phyloP scores from a whole-genome alignment of 2,329 filamentous ascomycete species.

The Sordariomycetes sp. region DNA sequence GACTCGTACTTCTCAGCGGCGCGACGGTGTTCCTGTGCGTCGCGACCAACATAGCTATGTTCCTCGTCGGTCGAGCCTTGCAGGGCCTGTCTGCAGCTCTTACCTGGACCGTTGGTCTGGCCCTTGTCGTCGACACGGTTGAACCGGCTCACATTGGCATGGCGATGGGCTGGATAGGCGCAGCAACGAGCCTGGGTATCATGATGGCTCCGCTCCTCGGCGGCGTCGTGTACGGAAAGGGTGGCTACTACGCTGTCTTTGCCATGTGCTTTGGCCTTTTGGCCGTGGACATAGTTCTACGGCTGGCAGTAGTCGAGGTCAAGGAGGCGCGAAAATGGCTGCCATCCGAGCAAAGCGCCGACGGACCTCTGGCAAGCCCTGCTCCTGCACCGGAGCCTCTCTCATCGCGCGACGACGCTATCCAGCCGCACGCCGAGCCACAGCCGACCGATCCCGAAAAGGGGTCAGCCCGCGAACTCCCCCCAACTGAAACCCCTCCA shows the following conservation, averaged over 20 bases:
- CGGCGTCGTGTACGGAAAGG: constrained; percentile 20
- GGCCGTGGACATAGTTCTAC: constrained; percentile 19
- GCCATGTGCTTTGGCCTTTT: constrained; percentile 25
- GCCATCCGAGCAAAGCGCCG: not conserved
- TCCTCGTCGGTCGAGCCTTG: constrained; percentile 20
- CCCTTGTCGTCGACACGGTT: constrained; percentile 23
- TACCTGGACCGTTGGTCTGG: constrained; percentile 26
- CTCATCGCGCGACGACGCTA: not conserved
- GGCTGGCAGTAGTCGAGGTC: constrained; percentile 20
- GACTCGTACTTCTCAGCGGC: constrained; percentile 17
- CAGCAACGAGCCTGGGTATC: constrained; percentile 20
- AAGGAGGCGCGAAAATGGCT: constrained; percentile 20
- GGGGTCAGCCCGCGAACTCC: not conserved
- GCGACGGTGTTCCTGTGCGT: constrained; percentile 21
- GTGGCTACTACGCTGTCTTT: constrained; percentile 23
- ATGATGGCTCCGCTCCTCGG: constrained; percentile 21
- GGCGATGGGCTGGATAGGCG: constrained; percentile 23
- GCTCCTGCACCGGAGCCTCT: not conserved
- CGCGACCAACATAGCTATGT: constrained; percentile 18
- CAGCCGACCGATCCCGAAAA: not conserved
- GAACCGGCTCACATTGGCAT: constrained; percentile 18
- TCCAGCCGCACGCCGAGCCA: not conserved
- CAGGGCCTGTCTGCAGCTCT: constrained; percentile 22
- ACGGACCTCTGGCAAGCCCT: not conserved
- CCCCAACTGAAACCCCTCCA: no score